phyloP scores from a whole-genome alignment of 2,329 filamentous ascomycete genomes.

The Fusarium illudens region DNA sequence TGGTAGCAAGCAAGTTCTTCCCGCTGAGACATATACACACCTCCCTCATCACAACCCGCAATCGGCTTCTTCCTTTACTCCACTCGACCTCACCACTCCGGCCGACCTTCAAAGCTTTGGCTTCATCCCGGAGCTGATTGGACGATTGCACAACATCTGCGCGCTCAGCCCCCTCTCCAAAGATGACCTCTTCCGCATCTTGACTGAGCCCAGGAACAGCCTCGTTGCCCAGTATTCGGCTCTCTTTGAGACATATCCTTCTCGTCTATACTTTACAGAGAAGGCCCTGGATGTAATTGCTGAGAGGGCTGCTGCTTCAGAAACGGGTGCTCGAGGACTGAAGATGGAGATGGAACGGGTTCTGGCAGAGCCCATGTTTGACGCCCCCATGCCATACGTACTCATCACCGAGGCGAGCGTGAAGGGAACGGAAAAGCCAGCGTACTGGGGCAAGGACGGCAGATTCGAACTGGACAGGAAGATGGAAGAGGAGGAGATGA shows the following conservation, averaged over 20 bases:
- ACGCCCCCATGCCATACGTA: conserved; percentile 79
- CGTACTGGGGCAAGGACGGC: conserved; percentile 75
- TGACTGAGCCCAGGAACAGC: conserved; percentile 91
- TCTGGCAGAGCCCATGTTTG: conserved; percentile 82
- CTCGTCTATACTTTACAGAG: conserved; percentile 83
- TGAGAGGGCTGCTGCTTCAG: conserved; percentile 64
- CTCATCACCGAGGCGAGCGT: conserved; percentile 77
- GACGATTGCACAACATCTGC: conserved; percentile 90
- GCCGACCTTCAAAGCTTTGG: conserved; percentile 84
- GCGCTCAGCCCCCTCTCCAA: conserved; percentile 79
- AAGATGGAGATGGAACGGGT: conserved; percentile 84
- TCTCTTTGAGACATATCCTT: conserved; percentile 82
- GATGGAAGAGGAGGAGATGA: conserved; percentile 68
- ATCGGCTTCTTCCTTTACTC: conserved; percentile 57
- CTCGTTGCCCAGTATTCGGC: conserved; percentile 89
- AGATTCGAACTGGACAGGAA: conserved; percentile 73
- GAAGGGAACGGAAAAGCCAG: conserved; percentile 65
- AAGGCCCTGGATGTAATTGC: conserved; percentile 85
- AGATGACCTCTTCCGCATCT: conserved; percentile 78
- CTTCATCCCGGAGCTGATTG: conserved; percentile 94
- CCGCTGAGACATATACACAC: conserved; percentile 67
- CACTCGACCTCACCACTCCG: conserved; percentile 77
- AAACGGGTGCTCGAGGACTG: conserved; percentile 80
- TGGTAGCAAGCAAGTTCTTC: conserved; percentile 66
- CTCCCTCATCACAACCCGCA: conserved; percentile 62